A percentile compares a stretch with the other conserved stretches of the same genome.
These are phyloP conservation scores for Emmonsia crescens DNA, from an alignment of 2,329 filamentous ascomycete genomes.

Conservation along the genomic window DNA sequence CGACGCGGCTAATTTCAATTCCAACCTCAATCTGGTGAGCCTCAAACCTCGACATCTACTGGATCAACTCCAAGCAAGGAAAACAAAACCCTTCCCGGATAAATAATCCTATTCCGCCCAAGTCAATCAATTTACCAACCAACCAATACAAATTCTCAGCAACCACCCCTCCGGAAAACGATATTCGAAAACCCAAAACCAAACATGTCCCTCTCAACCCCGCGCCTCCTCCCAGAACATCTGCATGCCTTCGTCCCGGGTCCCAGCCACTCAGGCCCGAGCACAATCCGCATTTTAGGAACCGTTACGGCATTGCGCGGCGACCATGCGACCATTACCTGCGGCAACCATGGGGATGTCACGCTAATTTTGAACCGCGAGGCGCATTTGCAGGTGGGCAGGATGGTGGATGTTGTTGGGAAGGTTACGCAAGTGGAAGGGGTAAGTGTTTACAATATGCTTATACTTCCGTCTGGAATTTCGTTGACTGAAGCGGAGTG, in stretches of 20 bases:
- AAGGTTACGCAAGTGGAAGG: slow-evolving; percentile 35
- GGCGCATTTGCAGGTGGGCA: slow-evolving; percentile 35
- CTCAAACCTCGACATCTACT: not conserved
- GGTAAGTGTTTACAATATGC: slow-evolving; percentile 17
- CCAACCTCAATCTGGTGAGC: not conserved
- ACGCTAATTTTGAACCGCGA: slow-evolving; percentile 59
- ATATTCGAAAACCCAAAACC: not conserved
- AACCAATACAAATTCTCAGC: not conserved
- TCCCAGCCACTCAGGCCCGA: slow-evolving; percentile 30
- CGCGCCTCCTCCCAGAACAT: slow-evolving; percentile 71
- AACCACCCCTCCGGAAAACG: not conserved
- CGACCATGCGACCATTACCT: slow-evolving; percentile 68
- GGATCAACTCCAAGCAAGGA: not conserved
- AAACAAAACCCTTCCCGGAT: not conserved
- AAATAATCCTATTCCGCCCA: not conserved
- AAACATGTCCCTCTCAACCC: slow-evolving; percentile 60
- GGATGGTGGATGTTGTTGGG: slow-evolving; percentile 37
- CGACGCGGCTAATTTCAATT: not conserved
- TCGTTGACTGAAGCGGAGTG: not conserved
- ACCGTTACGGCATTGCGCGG: slow-evolving; percentile 74
- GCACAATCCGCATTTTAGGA: slow-evolving; percentile 74
- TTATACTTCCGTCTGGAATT: not conserved
- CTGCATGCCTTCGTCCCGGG: slow-evolving; percentile 55
- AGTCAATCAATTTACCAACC: not conserved
- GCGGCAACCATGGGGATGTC: slow-evolving; percentile 56